Evolutionary conservation across 352 stramenopile species (phyloP).

Genomic region (Pythium diclinum): DNA sequence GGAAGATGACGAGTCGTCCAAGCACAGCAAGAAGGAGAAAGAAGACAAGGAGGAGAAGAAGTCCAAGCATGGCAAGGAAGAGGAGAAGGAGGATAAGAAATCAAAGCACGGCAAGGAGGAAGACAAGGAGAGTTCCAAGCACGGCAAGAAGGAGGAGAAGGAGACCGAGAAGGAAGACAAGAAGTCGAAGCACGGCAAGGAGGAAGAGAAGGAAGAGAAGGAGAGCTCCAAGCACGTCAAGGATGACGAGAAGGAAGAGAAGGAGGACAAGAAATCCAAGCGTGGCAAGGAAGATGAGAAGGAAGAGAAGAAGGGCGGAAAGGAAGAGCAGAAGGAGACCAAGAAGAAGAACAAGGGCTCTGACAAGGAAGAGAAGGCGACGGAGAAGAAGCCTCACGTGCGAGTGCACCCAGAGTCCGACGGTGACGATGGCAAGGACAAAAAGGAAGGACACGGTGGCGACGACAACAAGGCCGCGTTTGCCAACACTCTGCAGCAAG

Average conservation of each 20-base stretch:
- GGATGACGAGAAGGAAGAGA: conserved; percentile 5
- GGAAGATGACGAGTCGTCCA: no score
- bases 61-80: neutral
- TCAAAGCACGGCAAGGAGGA: conserved; percentile 8
- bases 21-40: neutral
- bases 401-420: no score
- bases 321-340: neutral
- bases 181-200: neutral
- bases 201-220: conserved; percentile 1
- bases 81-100: neutral
- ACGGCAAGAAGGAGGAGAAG: neutral
- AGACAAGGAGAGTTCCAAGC: neutral
- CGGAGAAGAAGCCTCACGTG: no score
- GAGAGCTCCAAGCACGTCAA: neutral
- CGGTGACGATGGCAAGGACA: no score
- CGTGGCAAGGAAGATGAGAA: conserved; percentile 2
- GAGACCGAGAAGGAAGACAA: conserved; percentile 7
- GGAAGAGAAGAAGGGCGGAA: conserved; percentile 1
- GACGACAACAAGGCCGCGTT: no score
- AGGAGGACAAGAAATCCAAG: neutral
- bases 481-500: no score
- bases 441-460: no score
- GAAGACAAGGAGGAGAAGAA: conserved; percentile 11
- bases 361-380: no score
- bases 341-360: neutral